Evolutionary conservation across 2,329 filamentous ascomycete genomes (phyloP).

Genomic region (Aspergillus tanneri): DNA sequence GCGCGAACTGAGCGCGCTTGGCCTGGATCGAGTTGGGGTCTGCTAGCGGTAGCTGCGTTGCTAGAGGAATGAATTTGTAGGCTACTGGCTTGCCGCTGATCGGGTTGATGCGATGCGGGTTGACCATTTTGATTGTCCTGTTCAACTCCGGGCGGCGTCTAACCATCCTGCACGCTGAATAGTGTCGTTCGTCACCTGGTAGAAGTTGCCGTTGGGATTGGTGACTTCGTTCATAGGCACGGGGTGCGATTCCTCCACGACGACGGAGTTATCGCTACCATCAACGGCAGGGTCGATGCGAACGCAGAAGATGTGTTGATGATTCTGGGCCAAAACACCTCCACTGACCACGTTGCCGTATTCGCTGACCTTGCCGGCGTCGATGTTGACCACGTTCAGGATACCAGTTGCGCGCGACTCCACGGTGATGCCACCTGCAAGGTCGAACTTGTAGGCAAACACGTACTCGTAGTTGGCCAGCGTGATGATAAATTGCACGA

Average conservation of each 20-base stretch:
- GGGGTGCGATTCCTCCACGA: slow-evolving; percentile 58
- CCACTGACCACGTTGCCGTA: slow-evolving; percentile 67
- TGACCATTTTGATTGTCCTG: slow-evolving; percentile 59
- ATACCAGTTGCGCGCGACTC: slow-evolving; percentile 70
- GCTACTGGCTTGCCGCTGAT: slow-evolving; percentile 54
- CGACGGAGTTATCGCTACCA: slow-evolving; percentile 54
- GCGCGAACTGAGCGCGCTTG: slow-evolving; percentile 55
- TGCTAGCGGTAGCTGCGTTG: slow-evolving; percentile 59
- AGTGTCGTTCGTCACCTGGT: slow-evolving; percentile 48
- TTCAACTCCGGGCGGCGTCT: slow-evolving; percentile 45
- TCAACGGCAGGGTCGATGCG: slow-evolving; percentile 63
- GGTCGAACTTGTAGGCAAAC: slow-evolving; percentile 53
- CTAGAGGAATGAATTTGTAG: slow-evolving; percentile 57
- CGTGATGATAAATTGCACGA: slow-evolving; percentile 65
- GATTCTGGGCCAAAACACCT: slow-evolving; percentile 65
- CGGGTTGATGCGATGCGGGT: slow-evolving; percentile 52
- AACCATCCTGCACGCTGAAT: slow-evolving; percentile 51
- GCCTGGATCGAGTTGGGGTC: slow-evolving; percentile 53
- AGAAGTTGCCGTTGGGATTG: slow-evolving; percentile 56
- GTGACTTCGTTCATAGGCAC: slow-evolving; percentile 54
- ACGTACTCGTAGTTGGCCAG: slow-evolving; percentile 52
- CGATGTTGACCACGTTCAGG: slow-evolving; percentile 63
- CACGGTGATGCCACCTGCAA: slow-evolving; percentile 62
- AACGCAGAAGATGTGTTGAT: slow-evolving; percentile 73
- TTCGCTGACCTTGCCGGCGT: slow-evolving; percentile 58